Evolutionary conservation across 176 grass and related monocot genomes (phyloP).

Genomic region (Aegilops speltoides): DNA sequence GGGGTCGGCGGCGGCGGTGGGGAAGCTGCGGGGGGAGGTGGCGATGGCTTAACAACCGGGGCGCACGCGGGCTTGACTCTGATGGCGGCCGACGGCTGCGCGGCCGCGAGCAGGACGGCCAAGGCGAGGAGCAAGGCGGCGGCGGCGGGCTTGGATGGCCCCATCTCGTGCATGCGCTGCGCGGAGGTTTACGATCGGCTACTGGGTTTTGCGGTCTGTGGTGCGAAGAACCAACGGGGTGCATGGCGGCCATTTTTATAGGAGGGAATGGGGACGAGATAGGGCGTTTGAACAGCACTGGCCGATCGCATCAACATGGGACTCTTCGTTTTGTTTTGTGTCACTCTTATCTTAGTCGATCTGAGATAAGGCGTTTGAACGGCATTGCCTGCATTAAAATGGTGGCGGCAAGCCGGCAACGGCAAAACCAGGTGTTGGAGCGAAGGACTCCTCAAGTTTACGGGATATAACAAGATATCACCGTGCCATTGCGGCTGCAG

Average conservation of each 20-base stretch:
- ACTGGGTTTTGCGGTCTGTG: background rate
- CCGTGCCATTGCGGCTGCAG: too few relatives aligned
- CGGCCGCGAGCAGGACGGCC: background rate
- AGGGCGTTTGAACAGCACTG: background rate
- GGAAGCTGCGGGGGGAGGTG: background rate
- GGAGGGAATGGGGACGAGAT: background rate
- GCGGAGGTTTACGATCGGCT: background rate
- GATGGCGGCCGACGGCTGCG: background rate
- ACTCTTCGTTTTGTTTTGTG: background rate
- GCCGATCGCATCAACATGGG: background rate
- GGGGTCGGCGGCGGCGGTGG: background rate
- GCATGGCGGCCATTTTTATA: background rate
- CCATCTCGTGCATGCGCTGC: constrained; percentile 1
- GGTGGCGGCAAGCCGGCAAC: too few relatives aligned
- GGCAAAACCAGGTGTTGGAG: too few relatives aligned
- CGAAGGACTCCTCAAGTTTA: too few relatives aligned
- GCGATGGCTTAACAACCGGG: background rate
- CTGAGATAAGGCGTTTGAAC: background rate
- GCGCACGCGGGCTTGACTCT: background rate
- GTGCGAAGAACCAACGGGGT: background rate
- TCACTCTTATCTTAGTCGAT: background rate
- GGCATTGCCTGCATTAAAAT: too few relatives aligned
- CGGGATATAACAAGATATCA: too few relatives aligned
- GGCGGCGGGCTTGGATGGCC: background rate
- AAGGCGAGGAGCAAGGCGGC: background rate